Evolutionary conservation across 2,329 filamentous ascomycete genomes (phyloP), one percentile per base, ranked within the genome.

Genomic region (Cryphonectria parasitica): DNA sequence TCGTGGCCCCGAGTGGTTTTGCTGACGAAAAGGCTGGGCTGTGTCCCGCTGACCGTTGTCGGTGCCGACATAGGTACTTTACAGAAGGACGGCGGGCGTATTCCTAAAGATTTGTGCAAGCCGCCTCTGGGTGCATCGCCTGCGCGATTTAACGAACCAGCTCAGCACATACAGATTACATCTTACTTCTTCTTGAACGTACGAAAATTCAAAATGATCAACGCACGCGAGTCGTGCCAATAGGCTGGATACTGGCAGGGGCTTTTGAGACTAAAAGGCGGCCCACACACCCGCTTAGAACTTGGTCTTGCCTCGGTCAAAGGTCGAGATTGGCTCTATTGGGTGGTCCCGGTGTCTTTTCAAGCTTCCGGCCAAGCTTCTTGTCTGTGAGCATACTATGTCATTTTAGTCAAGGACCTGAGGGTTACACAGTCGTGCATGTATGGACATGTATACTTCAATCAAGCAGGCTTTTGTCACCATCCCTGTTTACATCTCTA

Each of bases 81-180:
- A 11, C 34, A 25, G 58, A 61, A 58, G 25, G 25, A 58, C 34
- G 52, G 11, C 49, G 49, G 49, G 6, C 49, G n/a, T 25, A 31
- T 56, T 15, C 11, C 52, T 28, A 56, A 17, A 28, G n/a, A 28
- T 17, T 31, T 31, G 52, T 28, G 5, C 52, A 28, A 25, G 54
- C 54, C 15, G 28, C 4, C 25, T 31, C 4, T 25, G 54, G 54
- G 25, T 34, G 28, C 19, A 39, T 61, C 58, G 19, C 34, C 58
- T 61, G 58, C 58, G 58, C 34, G 58, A 61, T 61, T 61, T 61
- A 39, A 61, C 34, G 22, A 39, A 39, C 22, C 39, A 39, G 58
- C 31, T 61, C 58, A n/a, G 58, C 19, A 39, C 22, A 15, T 61
- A 36, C 58, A 31, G 58, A 39, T 36, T 61, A 61, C 19, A 39